phyloP scores from a whole-genome alignment of 345 rosid genomes.

The Durio zibethinus region DNA sequence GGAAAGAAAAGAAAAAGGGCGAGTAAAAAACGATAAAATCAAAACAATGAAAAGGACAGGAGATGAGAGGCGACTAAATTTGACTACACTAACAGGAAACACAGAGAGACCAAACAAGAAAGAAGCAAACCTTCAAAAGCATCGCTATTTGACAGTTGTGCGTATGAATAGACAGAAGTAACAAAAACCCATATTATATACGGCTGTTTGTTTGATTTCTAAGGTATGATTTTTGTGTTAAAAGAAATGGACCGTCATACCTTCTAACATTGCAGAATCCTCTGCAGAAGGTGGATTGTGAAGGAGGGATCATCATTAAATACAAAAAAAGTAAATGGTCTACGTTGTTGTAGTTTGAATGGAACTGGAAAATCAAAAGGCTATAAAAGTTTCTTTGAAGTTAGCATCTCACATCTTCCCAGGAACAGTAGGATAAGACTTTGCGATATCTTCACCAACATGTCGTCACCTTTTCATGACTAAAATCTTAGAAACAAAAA shows the following conservation, averaged over 20 bases:
- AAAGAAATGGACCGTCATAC: neutral
- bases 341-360: neutral
- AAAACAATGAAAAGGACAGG: conserved; percentile 20
- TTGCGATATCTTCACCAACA: neutral
- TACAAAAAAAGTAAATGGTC: no score
- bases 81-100: neutral
- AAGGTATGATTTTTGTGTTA: neutral
- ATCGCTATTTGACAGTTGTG: neutral
- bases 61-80: neutral
- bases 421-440: neutral
- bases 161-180: no score
- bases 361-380: neutral
- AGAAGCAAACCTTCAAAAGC: neutral
- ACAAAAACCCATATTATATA: no score
- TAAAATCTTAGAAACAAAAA: no score
- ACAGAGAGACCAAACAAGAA: neutral
- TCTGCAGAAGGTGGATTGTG: neutral
- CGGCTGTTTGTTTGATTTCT: no score
- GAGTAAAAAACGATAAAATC: conserved; percentile 9
- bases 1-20: neutral
- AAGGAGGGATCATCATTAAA: no score
- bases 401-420: neutral
- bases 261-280: neutral
- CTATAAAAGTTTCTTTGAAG: neutral
- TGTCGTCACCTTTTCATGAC: neutral